These are phyloP conservation scores for Coprinopsis marcescibilis DNA, from an alignment of 768 basidiomycete species.

Conservation along the genomic window DNA sequence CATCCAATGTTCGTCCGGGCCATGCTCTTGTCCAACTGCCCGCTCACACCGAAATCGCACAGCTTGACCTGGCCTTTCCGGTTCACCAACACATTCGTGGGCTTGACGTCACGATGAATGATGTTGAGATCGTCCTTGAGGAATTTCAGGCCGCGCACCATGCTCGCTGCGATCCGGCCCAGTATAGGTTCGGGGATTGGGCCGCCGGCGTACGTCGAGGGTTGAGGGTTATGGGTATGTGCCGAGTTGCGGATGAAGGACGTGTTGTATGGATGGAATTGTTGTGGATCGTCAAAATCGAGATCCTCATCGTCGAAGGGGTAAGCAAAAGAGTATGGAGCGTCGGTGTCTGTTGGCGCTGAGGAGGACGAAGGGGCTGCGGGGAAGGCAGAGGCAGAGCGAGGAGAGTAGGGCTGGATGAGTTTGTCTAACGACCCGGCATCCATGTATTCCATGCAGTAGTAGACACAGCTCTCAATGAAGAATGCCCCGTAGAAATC, in stretches of 20 bases:
- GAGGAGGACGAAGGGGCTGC: neutral
- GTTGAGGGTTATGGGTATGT: neutral
- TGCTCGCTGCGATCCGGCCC: slow-evolving; percentile 69
- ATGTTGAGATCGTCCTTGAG: slow-evolving; percentile 92
- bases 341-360: neutral
- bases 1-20: slow-evolving; percentile 99
- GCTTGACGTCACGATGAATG: slow-evolving; percentile 79
- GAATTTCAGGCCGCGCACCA: slow-evolving; percentile 89
- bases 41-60: slow-evolving; percentile 98
- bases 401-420: slow-evolving; percentile 3
- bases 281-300: neutral
- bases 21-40: slow-evolving; percentile 91
- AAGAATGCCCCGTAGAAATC: slow-evolving; percentile 99
- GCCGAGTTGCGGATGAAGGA: neutral
- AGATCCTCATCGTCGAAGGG: neutral
- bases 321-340: neutral
- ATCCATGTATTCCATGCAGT: slow-evolving; percentile 99
- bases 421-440: slow-evolving; percentile 93
- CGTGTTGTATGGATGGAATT: neutral
- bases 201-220: slow-evolving; percentile 30
- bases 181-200: slow-evolving; percentile 78
- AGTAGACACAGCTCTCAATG: slow-evolving; percentile 99
- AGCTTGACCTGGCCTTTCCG: slow-evolving; percentile 85
- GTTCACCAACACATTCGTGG: slow-evolving; percentile 91
- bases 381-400: neutral